Evolutionary conservation across 495 filamentous ascomycete genomes (phyloP), one percentile per base, ranked within the genome.

Genomic region (Aspergillus bridgeri): DNA sequence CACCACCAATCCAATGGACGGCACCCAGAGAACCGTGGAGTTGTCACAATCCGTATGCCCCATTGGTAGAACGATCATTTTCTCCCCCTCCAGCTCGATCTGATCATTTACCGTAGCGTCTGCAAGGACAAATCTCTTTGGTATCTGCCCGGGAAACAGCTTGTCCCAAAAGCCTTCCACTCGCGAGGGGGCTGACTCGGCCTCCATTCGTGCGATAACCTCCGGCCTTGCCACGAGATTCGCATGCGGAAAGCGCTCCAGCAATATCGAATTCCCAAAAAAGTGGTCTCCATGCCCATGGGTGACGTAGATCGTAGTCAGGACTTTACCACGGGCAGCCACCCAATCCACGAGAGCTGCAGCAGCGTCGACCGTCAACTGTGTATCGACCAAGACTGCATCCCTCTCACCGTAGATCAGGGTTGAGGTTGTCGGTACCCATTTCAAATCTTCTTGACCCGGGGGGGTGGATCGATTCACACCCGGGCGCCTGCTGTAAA

Each of bases 351-450:
- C 45, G 8, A 48, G n/a, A 8, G 6, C 45, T 48, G 17, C n/a
- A 6, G 45, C 45, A 48, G 45, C 45, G 7, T 13, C 45, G 8
- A 48, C n/a, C 8, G 45, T 48, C n/a, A 48, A 20, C 45, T 48
- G 45, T 13, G 45, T 48, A 48, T 48, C 45, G n/a, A 48, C 45
- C n/a, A 48, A 20, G 8, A 48, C 45, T 4, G 45, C 45, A 48
- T 48, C 45, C 8, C 45, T 48, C n/a, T 48, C 9, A 18, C 45
- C 45, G n/a, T 18, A 48, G 17, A 48, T 48, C 45, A 48, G 21
- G 45, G 45, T 48, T 48, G 45, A 48, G 3, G 45, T 48, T 3
- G 45, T 18, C n/a, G 45, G 45, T 3, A 48, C 45, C 45, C 45
- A 48, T 20, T 48, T 48, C 3, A 48, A 20, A 20, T 48, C 2